Evolutionary conservation across 257 asterid genomes (phyloP).

Genomic region (Ilex aquifolium): DNA sequence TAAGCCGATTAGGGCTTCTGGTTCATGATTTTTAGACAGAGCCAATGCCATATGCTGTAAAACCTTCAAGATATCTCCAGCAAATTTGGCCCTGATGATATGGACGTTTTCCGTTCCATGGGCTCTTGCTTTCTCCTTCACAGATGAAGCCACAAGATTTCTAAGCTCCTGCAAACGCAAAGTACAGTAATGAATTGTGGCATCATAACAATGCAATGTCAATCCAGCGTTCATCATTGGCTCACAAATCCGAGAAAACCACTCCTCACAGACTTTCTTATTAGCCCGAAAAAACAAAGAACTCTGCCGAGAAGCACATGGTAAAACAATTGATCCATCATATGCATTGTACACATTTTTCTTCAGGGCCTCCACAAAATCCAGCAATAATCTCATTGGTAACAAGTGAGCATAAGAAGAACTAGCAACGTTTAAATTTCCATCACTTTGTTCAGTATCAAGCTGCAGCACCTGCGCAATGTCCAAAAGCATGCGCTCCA

Average conservation of each 20-base stretch:
- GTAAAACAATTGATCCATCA: constrained; percentile 89
- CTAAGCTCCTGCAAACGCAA: constrained; percentile 69
- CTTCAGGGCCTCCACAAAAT: constrained; percentile 96
- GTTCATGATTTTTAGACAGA: constrained; percentile 70
- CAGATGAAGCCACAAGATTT: constrained; percentile 49
- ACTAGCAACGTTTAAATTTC: constrained; percentile 61
- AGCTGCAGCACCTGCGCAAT: constrained; percentile 78
- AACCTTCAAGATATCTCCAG: constrained; percentile 67
- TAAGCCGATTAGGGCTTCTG: constrained; percentile 77
- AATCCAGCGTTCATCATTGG: constrained; percentile 99
- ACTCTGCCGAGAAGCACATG: constrained; percentile 70
- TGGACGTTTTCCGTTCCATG: constrained; percentile 54
- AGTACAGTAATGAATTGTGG: constrained; percentile 75
- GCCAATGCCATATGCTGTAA: constrained; percentile 62
- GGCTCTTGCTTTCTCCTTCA: constrained; percentile 62
- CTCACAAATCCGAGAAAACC: constrained; percentile 98
- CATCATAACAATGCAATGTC: constrained; percentile 86
- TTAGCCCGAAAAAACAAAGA: constrained; percentile 91
- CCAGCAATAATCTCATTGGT: constrained; percentile 93
- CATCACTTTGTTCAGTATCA: constrained; percentile 79
- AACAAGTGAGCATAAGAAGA: constrained; percentile 81
- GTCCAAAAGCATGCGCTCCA: constrained; percentile 98
- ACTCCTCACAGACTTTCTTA: constrained; percentile 96
- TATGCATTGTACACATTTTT: constrained; percentile 94
- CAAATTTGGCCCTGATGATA: constrained; percentile 53